Percentiles rank a stretch among this genome's conserved stretches.
These are phyloP conservation scores for Cystofilobasidium bisporidii DNA, from an alignment of 768 basidiomycete species.

Conservation along the genomic window DNA sequence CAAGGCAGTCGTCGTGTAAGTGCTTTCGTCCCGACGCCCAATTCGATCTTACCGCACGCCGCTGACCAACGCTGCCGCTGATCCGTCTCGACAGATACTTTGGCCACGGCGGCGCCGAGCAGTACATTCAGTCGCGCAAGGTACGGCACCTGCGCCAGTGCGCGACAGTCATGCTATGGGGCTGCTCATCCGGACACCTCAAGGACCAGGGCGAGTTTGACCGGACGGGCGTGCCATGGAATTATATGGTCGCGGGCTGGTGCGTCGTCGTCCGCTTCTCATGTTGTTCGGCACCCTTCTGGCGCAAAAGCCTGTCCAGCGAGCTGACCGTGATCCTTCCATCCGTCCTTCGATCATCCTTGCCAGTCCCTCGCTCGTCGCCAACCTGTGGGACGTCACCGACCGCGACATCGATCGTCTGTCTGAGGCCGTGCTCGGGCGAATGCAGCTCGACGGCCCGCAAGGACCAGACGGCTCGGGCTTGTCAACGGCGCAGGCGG, in stretches of 20 bases:
- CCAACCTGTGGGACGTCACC: constrained; percentile 96
- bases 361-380: constrained; percentile 75
- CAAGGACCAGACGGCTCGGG: background rate
- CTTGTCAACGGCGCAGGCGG: constrained; percentile 55
- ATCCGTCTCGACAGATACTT: constrained; percentile 65
- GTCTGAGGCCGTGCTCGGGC: constrained; percentile 70
- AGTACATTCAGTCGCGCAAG: constrained; percentile 80
- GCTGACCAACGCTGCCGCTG: background rate
- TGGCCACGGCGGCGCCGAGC: constrained; percentile 91
- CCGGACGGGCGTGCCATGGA: constrained; percentile 77
- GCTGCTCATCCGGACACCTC: constrained; percentile 85
- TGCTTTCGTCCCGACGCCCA: constrained; percentile 29
- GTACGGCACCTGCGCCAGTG: constrained; percentile 72
- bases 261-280: constrained; percentile 45
- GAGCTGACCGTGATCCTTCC: background rate
- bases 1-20: constrained; percentile 84
- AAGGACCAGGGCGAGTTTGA: constrained; percentile 92
- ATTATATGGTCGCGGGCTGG: constrained; percentile 98
- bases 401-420: constrained; percentile 95
- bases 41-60: background rate
- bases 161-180: constrained; percentile 95
- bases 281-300: no score
- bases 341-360: background rate
- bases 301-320: no score
- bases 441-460: constrained; percentile 41